Base-by-base conservation (phyloP, 768 basidiomycete species). In the Asterophora lycoperdoides region DNA sequence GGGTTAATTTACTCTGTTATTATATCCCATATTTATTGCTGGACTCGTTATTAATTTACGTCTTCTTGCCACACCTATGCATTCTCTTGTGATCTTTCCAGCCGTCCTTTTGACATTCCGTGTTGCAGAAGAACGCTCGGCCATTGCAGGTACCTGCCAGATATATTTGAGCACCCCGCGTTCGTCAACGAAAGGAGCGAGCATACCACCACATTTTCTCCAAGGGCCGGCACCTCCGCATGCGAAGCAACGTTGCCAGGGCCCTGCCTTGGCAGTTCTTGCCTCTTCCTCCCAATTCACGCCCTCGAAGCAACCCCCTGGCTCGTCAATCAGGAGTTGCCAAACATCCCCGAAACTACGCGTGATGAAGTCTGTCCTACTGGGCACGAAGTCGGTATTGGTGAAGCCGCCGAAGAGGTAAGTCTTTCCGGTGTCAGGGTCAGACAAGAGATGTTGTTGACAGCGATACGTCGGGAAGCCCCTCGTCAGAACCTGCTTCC, bases 401-500 rank as follows among this genome's bases (percentile, higher is more conserved):
- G 68, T 68, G 58, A 71, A 73, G 2, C 71, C 71, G 17, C 71
- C 68, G 36, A 67, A 72, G 13, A 71, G 58, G 55, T 64, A 73
- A 5, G 58, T 64, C 43, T 63, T 64, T 1, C 72, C 70, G 11
- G 66, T 67, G n/a, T 49, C 55, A 14, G 68, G 56, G 52, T 73
- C 71, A 10, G 63, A 56, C 33, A 67, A 38, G 29, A 73, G 64
- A 19, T 60, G 53, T 1, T 67, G 52, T 33, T 66, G 63, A 1
- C 67, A 68, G 39, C 71, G 68, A 46, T 73, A 73, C 3, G 68
- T 72, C 1, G 72, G 71, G 61, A 73, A 72, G 8, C 69, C 71
- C n/a, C 63, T 61, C 1, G 69, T 68, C 18, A 75, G 49, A 8
- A 72, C 67, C 20, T 75, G 71, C 34, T 66, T 60, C 69, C 70